Evolutionary conservation across 1,284 basidiomycete species (phyloP), one percentile per base, ranked within the genome.

Genomic region (Heterobasidion irregulare): DNA sequence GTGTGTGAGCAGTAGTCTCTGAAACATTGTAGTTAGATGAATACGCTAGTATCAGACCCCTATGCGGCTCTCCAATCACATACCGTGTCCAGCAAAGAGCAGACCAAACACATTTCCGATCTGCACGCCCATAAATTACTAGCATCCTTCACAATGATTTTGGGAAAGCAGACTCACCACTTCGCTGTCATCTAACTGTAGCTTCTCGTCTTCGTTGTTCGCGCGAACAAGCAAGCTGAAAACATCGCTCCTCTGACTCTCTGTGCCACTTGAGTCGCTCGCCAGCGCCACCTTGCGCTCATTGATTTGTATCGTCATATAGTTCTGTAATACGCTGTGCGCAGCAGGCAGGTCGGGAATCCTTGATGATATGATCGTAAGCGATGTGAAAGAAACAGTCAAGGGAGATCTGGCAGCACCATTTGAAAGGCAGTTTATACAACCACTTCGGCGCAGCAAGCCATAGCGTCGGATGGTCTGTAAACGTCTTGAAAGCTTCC

Each of bases 61-160:
- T 26, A 26, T 26, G 26, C n/a, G n/a, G 12, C 50, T 38, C 19
- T 15, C 13, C 26, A 49, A 36, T n/a, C 34, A 58, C 68, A 50
- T 59, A 75, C 80, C 81, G 63, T 82, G 79, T 10, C 82, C 80
- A 51, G 80, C 79, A 54, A 82, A 77, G 50, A 83, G 62, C 61
- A 82, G 68, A 7, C 75, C 62, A 60, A 75, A 83, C 1, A 80
- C 64, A 55, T 82, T 81, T 9, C 79, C 79, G 53, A 80, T 75
- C 79, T 81, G 51, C 50, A 2, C 26, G 47, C 36, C 6, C 16
- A 52, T 6, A 15, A 41, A 32, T 8, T 5, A 49, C 12, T 41
- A n/a, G 16, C 35, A 41, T 41, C 38, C n/a, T 12, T n/a, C 38
- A 41, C n/a, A 41, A n/a, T 41, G 2, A n/a, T 41, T 41, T 41